Conservation (phyloP, 331 rosid species). For the Dryas integrifolia region DNA sequence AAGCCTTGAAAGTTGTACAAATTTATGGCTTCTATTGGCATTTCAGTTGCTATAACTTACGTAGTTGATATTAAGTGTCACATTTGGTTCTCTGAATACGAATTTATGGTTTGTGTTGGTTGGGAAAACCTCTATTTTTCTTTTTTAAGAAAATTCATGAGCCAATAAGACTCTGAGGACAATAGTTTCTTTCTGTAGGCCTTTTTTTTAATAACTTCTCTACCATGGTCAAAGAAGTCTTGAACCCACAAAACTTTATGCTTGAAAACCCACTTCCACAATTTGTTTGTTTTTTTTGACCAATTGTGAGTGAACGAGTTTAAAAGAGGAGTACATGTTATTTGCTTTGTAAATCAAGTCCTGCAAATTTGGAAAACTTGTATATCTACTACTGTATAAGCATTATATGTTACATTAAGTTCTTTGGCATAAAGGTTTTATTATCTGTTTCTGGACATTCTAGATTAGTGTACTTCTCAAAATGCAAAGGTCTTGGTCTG, state of each 20-base stretch:
- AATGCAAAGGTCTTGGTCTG: slow-evolving; percentile 1
- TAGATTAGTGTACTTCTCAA: background rate
- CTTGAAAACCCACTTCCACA: background rate
- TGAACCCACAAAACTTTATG: background rate
- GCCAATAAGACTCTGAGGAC: slow-evolving; percentile 17
- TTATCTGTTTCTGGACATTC: background rate
- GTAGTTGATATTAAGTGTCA: slow-evolving; percentile 1
- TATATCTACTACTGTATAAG: background rate
- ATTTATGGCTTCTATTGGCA: slow-evolving; percentile 20
- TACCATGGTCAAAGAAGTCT: slow-evolving; percentile 6
- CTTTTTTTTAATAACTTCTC: background rate
- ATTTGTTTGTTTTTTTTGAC: slow-evolving; percentile 2
- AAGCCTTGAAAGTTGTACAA: slow-evolving; percentile 1
- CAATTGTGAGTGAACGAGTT: background rate
- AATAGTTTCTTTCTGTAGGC: background rate
- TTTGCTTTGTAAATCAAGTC: background rate
- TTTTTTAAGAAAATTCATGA: background rate
- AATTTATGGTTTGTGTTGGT: background rate
- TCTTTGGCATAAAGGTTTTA: background rate
- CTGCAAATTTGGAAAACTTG: background rate
- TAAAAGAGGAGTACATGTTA: background rate
- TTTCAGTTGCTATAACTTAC: background rate
- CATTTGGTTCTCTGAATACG: slow-evolving; percentile 10
- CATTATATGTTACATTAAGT: background rate
- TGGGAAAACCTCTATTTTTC: background rate